Percentiles rank a stretch among this genome's conserved stretches.
Evolutionary conservation across 441 rosid species (phyloP).

Genomic region (Erodium texanum): DNA sequence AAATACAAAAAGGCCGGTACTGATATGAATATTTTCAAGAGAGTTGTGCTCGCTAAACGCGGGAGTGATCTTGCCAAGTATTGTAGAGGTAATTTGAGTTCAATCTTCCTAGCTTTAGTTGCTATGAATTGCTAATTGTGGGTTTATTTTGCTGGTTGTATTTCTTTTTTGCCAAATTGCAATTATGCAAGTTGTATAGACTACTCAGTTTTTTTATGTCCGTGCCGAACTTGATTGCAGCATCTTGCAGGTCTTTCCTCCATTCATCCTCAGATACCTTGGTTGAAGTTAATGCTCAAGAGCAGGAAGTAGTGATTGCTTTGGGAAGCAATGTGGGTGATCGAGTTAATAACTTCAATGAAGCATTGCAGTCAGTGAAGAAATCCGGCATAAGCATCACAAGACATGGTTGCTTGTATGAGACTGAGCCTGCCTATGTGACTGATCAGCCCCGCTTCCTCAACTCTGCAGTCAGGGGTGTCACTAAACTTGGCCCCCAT

Average conservation of each 20-base stretch:
- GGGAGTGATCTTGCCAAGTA: conserved; percentile 23
- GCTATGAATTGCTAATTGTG: background rate
- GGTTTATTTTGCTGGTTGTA: background rate
- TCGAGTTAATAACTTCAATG: conserved; percentile 52
- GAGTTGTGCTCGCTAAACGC: conserved; percentile 22
- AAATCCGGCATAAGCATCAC: conserved; percentile 45
- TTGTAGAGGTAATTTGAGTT: conserved; percentile 27
- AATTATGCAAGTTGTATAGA: background rate
- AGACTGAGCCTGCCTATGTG: conserved; percentile 85
- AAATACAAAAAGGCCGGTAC: background rate
- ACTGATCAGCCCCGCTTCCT: conserved; percentile 85
- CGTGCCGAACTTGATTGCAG: conserved; percentile 27
- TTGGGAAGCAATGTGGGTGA: conserved; percentile 89
- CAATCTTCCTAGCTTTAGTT: conserved; percentile 2
- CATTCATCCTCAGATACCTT: conserved; percentile 30
- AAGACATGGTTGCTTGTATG: conserved; percentile 77
- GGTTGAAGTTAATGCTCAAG: conserved; percentile 48
- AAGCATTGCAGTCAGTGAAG: conserved; percentile 62
- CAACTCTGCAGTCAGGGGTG: conserved; percentile 80
- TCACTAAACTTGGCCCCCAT: conserved; percentile 73
- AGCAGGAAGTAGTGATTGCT: conserved; percentile 86
- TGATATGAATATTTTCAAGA: conserved; percentile 39
- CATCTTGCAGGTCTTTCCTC: conserved; percentile 26
- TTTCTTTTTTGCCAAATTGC: background rate
- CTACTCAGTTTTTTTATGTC: conserved; percentile 5